Evolutionary conservation across 495 filamentous ascomycete genomes (phyloP).

Genomic region (Lentithecium fluviatile): DNA sequence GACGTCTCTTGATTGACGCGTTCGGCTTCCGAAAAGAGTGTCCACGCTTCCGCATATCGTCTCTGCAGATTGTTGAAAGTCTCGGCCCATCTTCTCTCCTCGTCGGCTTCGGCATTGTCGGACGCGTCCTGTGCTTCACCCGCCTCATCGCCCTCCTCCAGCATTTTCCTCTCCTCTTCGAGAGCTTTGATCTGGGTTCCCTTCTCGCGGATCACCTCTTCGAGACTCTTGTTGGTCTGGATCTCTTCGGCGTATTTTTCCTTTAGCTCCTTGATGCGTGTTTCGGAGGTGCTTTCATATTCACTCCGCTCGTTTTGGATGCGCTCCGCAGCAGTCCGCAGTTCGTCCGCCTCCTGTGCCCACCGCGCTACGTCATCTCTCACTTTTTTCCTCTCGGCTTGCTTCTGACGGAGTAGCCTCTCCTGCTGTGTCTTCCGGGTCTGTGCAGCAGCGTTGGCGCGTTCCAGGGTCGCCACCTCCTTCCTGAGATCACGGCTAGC

Average conservation of each 20-base stretch:
- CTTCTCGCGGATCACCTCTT: constrained; percentile 63
- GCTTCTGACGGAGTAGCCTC: constrained; percentile 60
- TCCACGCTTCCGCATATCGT: constrained; percentile 45
- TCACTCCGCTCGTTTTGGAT: constrained; percentile 51
- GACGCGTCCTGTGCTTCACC: constrained; percentile 51
- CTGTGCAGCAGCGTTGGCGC: constrained; percentile 79
- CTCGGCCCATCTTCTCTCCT: constrained; percentile 57
- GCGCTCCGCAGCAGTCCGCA: constrained; percentile 50
- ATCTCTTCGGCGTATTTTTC: constrained; percentile 55
- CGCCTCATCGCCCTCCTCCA: constrained; percentile 51
- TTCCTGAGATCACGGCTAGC: constrained; percentile 56
- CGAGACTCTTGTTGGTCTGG: constrained; percentile 54
- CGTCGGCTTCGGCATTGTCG: constrained; percentile 54
- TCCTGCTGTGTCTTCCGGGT: constrained; percentile 77
- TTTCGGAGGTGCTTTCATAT: constrained; percentile 48
- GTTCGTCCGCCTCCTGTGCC: constrained; percentile 54
- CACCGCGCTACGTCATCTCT: constrained; percentile 60
- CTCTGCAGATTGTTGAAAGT: constrained; percentile 51
- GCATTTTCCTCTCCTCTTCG: constrained; percentile 56
- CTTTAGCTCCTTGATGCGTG: constrained; percentile 52
- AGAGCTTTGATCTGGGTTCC: constrained; percentile 62
- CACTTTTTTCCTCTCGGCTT: constrained; percentile 60
- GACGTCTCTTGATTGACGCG: constrained; percentile 24
- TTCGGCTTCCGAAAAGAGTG: constrained; percentile 29
- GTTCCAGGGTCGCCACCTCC: constrained; percentile 76